Evolutionary conservation across 2,329 filamentous ascomycete species (phyloP).

Genomic region (Colletotrichum gloeosporioides): DNA sequence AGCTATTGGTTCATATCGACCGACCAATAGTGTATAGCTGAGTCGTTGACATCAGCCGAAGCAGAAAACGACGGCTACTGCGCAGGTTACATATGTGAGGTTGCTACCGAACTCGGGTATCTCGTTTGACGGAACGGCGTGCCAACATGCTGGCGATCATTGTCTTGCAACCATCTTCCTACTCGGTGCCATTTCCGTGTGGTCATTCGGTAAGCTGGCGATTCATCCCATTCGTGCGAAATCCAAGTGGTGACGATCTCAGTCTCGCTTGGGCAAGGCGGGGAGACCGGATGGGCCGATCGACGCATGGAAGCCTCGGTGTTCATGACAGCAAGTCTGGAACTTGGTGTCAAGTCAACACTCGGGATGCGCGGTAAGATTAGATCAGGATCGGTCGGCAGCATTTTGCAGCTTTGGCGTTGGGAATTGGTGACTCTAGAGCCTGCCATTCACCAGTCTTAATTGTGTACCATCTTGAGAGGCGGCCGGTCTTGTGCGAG

Average conservation of each 20-base stretch:
- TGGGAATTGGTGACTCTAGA: neutral
- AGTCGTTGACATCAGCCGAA: neutral
- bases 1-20: neutral
- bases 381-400: neutral
- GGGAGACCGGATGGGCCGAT: neutral
- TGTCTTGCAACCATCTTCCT: neutral
- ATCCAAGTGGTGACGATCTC: neutral
- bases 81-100: neutral
- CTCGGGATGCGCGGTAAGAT: neutral
- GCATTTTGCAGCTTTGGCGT: neutral
- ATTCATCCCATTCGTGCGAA: conserved; percentile 15
- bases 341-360: neutral
- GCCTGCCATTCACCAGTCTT: neutral
- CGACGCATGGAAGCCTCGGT: neutral
- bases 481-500: neutral
- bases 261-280: neutral
- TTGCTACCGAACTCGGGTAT: neutral
- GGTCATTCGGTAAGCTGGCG: neutral
- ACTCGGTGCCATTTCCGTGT: neutral
- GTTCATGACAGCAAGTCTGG: neutral
- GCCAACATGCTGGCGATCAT: neutral
- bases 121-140: neutral
- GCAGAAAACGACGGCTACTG: neutral
- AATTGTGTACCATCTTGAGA: accelerated
- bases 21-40: neutral